These are phyloP conservation scores for Alternaria infectoria DNA, from an alignment of 2,329 filamentous ascomycete species.

Conservation along the genomic window DNA sequence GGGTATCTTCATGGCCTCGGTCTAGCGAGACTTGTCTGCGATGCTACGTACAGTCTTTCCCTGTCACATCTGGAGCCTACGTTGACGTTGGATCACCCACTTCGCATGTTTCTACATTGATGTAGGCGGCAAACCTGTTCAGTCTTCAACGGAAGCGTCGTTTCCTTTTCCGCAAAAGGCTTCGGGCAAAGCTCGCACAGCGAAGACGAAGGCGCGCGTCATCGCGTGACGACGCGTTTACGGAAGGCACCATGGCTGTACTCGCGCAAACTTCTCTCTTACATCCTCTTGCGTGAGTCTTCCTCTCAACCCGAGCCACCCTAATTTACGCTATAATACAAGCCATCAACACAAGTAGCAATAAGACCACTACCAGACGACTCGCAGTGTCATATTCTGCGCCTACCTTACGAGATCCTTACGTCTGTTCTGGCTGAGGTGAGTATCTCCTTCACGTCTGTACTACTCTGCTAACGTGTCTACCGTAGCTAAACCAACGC, in stretches of 20 bases:
- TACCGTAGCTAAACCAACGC: no score
- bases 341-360: no score
- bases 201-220: background rate
- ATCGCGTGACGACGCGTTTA: slow-evolving; percentile 10
- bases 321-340: no score
- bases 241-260: background rate
- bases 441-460: no score
- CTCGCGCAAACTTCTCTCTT: background rate
- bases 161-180: background rate
- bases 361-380: no score
- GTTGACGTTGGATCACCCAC: background rate
- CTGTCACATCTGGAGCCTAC: background rate
- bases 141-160: background rate
- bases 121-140: background rate
- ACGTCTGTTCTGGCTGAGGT: no score
- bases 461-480: no score
- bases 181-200: background rate
- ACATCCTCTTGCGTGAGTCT: no score
- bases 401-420: no score
- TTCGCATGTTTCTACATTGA: background rate
- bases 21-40: background rate
- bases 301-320: no score
- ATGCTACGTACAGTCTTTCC: background rate
- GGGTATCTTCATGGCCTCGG: background rate
- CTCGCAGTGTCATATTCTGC: no score